Conservation (phyloP, 2,329 filamentous ascomycete species). For the Colletotrichum musicola region DNA sequence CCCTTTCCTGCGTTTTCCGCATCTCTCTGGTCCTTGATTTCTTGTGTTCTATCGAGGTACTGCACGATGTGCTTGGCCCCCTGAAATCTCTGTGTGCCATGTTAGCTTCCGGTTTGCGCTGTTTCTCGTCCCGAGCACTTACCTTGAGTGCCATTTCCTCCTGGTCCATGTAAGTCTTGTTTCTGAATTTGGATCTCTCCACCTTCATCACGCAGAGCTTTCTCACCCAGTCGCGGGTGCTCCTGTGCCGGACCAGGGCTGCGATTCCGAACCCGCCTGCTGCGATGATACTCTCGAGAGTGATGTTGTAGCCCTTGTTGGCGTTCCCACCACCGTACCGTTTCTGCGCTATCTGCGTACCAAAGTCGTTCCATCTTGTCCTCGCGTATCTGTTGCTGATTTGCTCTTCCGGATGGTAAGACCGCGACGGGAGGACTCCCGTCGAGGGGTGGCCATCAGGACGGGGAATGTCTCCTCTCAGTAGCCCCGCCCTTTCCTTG, state of each 20-base stretch:
- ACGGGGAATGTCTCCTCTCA: background rate
- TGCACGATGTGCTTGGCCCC: constrained; percentile 47
- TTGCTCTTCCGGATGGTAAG: background rate
- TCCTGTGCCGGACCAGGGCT: constrained; percentile 34
- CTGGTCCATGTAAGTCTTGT: background rate
- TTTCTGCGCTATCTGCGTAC: background rate
- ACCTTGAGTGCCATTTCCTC: constrained; percentile 32
- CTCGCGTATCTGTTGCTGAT: background rate
- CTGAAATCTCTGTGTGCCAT: constrained; percentile 40
- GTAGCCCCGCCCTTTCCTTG: too few relatives aligned
- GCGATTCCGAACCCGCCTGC: constrained; percentile 45
- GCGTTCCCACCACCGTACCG: background rate
- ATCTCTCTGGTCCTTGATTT: constrained; percentile 24
- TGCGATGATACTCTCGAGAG: constrained; percentile 45
- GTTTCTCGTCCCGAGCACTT: background rate
- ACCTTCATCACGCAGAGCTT: constrained; percentile 27
- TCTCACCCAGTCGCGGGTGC: background rate
- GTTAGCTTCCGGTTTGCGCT: background rate
- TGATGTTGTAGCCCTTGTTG: constrained; percentile 41
- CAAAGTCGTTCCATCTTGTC: background rate
- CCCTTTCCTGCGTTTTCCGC: background rate
- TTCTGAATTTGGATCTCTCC: constrained; percentile 11
- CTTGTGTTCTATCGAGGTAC: constrained; percentile 41
- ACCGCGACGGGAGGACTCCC: too few relatives aligned
- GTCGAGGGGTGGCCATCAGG: too few relatives aligned